Evolutionary conservation across 306 rosid species (phyloP).

Genomic region (Medicago lupulina): DNA sequence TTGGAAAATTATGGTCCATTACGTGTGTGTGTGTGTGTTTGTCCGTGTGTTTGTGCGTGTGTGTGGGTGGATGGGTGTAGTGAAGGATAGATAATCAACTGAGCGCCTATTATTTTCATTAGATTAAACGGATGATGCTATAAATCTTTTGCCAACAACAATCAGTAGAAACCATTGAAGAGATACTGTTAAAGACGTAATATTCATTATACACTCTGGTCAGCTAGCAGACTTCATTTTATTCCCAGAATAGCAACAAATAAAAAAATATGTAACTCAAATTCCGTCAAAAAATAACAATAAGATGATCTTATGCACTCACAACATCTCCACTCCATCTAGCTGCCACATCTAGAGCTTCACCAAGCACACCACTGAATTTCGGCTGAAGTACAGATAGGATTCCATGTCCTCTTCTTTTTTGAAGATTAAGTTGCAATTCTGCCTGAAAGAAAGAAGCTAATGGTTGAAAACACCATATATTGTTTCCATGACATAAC

Average conservation of each 20-base stretch:
- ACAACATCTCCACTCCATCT: constrained; percentile 99
- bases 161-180: constrained; percentile 30
- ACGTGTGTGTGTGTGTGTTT: neutral
- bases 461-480: constrained; percentile 34
- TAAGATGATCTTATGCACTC: constrained; percentile 49
- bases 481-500: constrained; percentile 18
- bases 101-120: neutral
- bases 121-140: constrained; percentile 5
- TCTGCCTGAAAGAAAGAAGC: constrained; percentile 76
- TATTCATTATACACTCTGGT: constrained; percentile 25
- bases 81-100: constrained; percentile 11
- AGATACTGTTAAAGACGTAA: constrained; percentile 18
- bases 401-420: constrained; percentile 94
- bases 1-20: neutral
- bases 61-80: neutral
- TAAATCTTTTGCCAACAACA: neutral
- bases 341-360: constrained; percentile 91
- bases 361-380: constrained; percentile 94
- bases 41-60: neutral
- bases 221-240: constrained; percentile 19
- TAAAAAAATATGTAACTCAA: constrained; percentile 27
- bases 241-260: constrained; percentile 33
- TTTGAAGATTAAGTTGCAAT: constrained; percentile 87
- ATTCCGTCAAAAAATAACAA: constrained; percentile 15
- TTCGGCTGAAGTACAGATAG: constrained; percentile 82